Conservation (phyloP, 1,139 yeast genomes). For the Nakaseomyces glabratus region DNA sequence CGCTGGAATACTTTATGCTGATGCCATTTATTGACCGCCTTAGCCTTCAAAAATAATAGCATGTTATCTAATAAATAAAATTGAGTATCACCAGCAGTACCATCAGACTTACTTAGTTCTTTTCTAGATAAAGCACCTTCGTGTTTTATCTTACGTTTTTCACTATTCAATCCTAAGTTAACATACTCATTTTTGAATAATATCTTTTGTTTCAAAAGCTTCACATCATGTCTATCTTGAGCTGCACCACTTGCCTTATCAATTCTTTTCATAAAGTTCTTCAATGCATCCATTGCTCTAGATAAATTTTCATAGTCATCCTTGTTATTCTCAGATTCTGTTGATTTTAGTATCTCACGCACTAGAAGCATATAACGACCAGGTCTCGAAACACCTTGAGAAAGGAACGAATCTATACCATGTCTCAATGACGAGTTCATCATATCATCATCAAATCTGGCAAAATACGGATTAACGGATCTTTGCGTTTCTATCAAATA, state of each 20-base stretch:
- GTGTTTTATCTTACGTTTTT: conserved; percentile 54
- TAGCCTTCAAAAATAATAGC: conserved; percentile 73
- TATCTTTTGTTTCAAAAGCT: conserved; percentile 71
- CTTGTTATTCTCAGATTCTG: conserved; percentile 39
- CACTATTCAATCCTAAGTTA: conserved; percentile 75
- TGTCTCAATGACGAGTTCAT: conserved; percentile 79
- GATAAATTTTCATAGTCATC: conserved; percentile 66
- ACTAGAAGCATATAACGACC: conserved; percentile 86
- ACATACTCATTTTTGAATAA: conserved; percentile 80
- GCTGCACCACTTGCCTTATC: conserved; percentile 91
- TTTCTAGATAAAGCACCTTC: conserved; percentile 32
- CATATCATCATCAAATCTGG: conserved; percentile 84
- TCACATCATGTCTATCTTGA: conserved; percentile 83
- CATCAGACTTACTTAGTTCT: conserved; percentile 28
- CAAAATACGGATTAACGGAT: conserved; percentile 80
- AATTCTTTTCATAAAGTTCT: conserved; percentile 67
- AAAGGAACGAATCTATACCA: conserved; percentile 84
- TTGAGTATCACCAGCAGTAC: conserved; percentile 49
- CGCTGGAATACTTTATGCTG: conserved; percentile 85
- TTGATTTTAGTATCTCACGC: conserved; percentile 77
- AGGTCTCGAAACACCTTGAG: conserved; percentile 93
- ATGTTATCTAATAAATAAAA: conserved; percentile 86
- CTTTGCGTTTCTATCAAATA: conserved; percentile 94
- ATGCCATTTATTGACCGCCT: conserved; percentile 81
- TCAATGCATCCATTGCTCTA: conserved; percentile 67